Conservation (phyloP, 140 eudicot species). For the Senecio squalidus region DNA sequence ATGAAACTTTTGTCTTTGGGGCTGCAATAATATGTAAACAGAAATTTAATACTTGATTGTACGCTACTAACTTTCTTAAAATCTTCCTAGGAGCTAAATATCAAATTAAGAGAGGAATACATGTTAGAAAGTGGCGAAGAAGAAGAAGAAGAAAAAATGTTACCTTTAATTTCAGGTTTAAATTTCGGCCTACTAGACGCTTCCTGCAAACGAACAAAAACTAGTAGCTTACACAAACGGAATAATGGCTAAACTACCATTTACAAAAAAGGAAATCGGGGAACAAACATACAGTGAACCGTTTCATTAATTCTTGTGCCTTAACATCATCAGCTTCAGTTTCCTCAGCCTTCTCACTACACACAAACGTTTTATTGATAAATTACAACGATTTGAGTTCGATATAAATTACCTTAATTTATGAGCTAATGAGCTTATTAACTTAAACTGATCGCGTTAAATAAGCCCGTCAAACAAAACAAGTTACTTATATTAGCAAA, state of each 20-base stretch:
- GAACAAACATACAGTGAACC: conserved; percentile 38
- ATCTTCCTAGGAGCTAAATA: conserved; percentile 10
- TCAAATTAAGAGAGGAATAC: background rate
- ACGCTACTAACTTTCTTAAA: background rate
- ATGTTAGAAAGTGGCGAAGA: background rate
- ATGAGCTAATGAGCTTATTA: too few species aligned
- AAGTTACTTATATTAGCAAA: too few species aligned
- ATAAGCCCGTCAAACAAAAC: too few species aligned
- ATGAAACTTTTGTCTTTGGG: conserved; percentile 30
- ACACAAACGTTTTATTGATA: conserved; percentile 10
- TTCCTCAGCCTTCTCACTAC: conserved; percentile 67
- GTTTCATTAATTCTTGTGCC: conserved; percentile 59
- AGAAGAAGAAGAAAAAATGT: conserved; percentile 8
- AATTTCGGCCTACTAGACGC: conserved; percentile 38
- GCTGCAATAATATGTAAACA: conserved; percentile 21
- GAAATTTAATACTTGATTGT: conserved; percentile 3
- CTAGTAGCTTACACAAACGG: background rate
- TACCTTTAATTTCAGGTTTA: conserved; percentile 61
- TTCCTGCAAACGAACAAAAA: conserved; percentile 41
- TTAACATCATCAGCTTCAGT: conserved; percentile 38
- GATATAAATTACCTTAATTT: too few species aligned
- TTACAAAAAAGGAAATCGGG: background rate
- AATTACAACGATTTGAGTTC: too few species aligned
- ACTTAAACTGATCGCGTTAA: too few species aligned
- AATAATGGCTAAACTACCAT: background rate